phyloP scores from a whole-genome alignment of 148 eudicot species.

The Dysphania ambrosioides region DNA sequence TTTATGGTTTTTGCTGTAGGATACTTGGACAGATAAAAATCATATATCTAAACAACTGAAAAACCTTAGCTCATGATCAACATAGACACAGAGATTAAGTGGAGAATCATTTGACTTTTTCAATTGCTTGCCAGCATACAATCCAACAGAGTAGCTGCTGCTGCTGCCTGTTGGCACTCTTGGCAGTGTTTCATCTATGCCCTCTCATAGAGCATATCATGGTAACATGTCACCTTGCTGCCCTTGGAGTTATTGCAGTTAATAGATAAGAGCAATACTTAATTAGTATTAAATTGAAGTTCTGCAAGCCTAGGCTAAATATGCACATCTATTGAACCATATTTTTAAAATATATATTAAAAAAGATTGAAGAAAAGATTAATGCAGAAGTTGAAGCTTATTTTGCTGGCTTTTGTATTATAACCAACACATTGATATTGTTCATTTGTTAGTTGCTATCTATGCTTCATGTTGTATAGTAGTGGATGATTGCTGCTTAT shows the following conservation, averaged over 20 bases:
- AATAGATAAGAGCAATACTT: not conserved
- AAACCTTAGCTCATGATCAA: not conserved
- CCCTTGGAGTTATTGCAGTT: not conserved
- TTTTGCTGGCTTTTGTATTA: not conserved
- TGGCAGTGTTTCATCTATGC: not conserved
- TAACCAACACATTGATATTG: not conserved
- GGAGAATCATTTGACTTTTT: not conserved
- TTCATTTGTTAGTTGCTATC: not conserved
- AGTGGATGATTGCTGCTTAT: not conserved
- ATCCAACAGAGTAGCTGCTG: not conserved
- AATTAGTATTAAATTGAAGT: not conserved
- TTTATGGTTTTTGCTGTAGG: not conserved
- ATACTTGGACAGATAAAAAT: not conserved
- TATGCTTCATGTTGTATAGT: not conserved
- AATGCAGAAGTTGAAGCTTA: not conserved
- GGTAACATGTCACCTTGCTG: not conserved
- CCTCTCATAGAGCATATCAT: not conserved
- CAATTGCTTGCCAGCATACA: not conserved
- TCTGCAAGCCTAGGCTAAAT: not conserved
- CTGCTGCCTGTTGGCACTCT: not conserved
- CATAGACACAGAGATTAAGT: not conserved
- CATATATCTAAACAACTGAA: not conserved
- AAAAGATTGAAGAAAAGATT: too few species aligned
- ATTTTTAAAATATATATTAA: not conserved
- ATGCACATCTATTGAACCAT: not conserved